These are phyloP conservation scores for Ophiostoma quercus DNA, from an alignment of 2,329 filamentous ascomycete species.

Conservation along the genomic window DNA sequence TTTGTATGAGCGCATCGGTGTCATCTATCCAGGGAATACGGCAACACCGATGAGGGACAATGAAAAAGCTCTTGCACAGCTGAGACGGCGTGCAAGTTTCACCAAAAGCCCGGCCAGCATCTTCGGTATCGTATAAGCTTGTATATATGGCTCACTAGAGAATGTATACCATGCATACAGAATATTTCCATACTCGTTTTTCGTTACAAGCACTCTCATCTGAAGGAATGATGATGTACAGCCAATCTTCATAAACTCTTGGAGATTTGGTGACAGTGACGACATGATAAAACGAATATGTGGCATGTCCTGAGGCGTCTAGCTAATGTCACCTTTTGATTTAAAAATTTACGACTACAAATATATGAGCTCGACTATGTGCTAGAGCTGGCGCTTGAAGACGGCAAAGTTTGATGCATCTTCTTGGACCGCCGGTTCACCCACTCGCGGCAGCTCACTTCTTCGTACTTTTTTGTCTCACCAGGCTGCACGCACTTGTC, in stretches of 20 bases:
- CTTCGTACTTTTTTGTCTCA: slow-evolving; percentile 22
- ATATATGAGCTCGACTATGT: background rate
- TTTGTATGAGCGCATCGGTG: too few relatives aligned
- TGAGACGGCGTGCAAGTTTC: too few relatives aligned
- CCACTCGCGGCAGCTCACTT: slow-evolving; percentile 24
- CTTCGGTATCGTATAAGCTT: too few relatives aligned
- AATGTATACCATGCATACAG: too few relatives aligned
- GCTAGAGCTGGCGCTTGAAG: background rate
- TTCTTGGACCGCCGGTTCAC: slow-evolving; percentile 18
- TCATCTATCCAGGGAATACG: too few relatives aligned
- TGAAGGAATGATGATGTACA: background rate
- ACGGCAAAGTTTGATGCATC: slow-evolving; percentile 17
- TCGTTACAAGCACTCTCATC: background rate
- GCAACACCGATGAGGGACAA: too few relatives aligned
- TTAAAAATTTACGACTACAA: background rate
- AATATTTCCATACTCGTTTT: too few relatives aligned
- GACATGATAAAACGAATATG: background rate
- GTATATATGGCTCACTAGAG: too few relatives aligned
- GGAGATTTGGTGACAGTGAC: background rate
- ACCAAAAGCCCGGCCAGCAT: too few relatives aligned
- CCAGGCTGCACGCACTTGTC: slow-evolving; percentile 21
- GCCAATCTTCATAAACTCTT: background rate
- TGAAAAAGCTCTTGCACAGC: too few relatives aligned
- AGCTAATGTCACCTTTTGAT: background rate
- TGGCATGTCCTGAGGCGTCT: background rate